Conservation (phyloP, 768 basidiomycete genomes). For the Xerocomus spinulosus region DNA sequence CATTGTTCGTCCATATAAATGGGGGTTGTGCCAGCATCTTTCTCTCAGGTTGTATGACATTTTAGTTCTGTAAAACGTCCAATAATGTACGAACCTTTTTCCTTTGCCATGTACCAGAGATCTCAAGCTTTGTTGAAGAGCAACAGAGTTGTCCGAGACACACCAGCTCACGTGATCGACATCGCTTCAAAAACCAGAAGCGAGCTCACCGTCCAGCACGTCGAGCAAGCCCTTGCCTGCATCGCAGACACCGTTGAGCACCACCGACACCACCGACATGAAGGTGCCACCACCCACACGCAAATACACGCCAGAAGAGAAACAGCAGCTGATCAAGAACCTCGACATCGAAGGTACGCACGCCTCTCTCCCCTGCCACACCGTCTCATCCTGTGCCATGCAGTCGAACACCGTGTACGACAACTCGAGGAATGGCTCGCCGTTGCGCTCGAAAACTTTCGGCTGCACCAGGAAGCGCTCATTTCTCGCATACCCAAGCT, state of each 20-base stretch:
- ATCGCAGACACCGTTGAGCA: too few relatives aligned
- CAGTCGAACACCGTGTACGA: slow-evolving; percentile 69
- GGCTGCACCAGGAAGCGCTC: slow-evolving; percentile 68
- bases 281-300: slow-evolving; percentile 17
- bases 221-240: too few relatives aligned
- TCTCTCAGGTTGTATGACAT: too few relatives aligned
- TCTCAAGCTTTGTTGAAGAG: too few relatives aligned
- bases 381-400: neutral
- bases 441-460: slow-evolving; percentile 70
- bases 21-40: too few relatives aligned
- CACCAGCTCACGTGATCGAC: neutral
- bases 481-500: slow-evolving; percentile 72
- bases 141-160: too few relatives aligned
- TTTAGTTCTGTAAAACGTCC: too few relatives aligned
- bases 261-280: slow-evolving; percentile 14
- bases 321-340: slow-evolving; percentile 68
- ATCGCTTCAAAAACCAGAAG: neutral
- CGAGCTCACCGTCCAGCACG: slow-evolving; percentile 6
- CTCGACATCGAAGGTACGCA: slow-evolving; percentile 72
- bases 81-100: too few relatives aligned
- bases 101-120: too few relatives aligned
- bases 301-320: slow-evolving; percentile 62
- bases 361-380: too few relatives aligned
- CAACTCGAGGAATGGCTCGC: slow-evolving; percentile 74
- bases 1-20: too few relatives aligned